Conservation (phyloP, 2,329 filamentous ascomycete genomes). For the Colletotrichum magnum region DNA sequence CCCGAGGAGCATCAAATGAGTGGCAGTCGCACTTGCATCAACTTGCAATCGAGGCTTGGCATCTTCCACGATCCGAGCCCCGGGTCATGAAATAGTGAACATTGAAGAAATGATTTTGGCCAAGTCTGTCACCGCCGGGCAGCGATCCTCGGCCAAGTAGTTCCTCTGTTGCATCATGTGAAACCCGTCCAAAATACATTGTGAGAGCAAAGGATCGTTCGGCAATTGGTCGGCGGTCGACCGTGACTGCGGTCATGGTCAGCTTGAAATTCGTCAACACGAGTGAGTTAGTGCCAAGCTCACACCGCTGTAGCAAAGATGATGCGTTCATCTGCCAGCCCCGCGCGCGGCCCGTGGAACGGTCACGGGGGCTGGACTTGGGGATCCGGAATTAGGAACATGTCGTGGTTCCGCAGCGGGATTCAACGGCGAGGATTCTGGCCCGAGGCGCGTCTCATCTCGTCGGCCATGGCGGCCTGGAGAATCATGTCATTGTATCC, state of each 20-base stretch:
- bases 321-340: slow-evolving; percentile 25
- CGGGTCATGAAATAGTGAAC: slow-evolving; percentile 40
- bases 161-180: slow-evolving; percentile 24
- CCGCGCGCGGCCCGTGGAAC: slow-evolving; percentile 2
- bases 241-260: slow-evolving; percentile 10
- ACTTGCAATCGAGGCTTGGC: slow-evolving; percentile 47
- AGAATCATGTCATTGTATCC: slow-evolving; percentile 40
- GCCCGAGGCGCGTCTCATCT: slow-evolving; percentile 28
- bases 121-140: slow-evolving; percentile 16
- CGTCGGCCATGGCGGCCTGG: slow-evolving; percentile 38
- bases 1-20: slow-evolving; percentile 49
- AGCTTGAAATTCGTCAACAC: slow-evolving; percentile 7
- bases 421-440: slow-evolving; percentile 34
- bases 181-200: slow-evolving; percentile 33
- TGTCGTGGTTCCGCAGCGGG: neutral
- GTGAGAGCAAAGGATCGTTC: slow-evolving; percentile 24
- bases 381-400: neutral
- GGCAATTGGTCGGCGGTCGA: slow-evolving; percentile 6
- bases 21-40: slow-evolving; percentile 45
- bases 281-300: slow-evolving; percentile 1
- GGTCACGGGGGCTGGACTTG: slow-evolving; percentile 16
- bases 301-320: slow-evolving; percentile 36
- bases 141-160: slow-evolving; percentile 22
- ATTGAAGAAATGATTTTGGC: slow-evolving; percentile 30
- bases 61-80: slow-evolving; percentile 59